phyloP scores from a whole-genome alignment of 805 yeast species.

The Kazachstania taianensis region DNA sequence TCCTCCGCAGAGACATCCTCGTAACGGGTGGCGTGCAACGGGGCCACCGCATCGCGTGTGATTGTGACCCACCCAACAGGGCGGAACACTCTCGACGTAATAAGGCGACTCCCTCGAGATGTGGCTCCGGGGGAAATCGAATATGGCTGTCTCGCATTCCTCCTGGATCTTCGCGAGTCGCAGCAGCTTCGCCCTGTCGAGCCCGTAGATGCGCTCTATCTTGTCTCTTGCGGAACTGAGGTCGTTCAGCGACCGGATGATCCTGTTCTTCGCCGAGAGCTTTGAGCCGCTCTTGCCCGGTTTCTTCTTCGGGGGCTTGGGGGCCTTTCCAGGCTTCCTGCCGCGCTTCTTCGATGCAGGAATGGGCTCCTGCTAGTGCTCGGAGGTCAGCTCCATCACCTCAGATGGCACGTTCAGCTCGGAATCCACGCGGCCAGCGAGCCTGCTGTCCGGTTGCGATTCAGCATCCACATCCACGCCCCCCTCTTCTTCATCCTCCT shows the following conservation, averaged over 20 bases:
- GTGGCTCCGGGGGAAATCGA: slow-evolving; percentile 32
- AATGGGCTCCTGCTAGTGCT: too few species aligned
- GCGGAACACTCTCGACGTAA: slow-evolving; percentile 14
- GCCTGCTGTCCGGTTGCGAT: too few species aligned
- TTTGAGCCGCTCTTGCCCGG: slow-evolving; percentile 6
- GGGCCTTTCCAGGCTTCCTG: background rate
- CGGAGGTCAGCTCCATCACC: too few species aligned
- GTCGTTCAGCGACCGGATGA: slow-evolving; percentile 24
- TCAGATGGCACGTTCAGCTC: slow-evolving; percentile 6
- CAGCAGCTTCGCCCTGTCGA: slow-evolving; percentile 35
- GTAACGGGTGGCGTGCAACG: slow-evolving; percentile 8
- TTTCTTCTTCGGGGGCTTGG: background rate
- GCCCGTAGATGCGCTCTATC: slow-evolving; percentile 39
- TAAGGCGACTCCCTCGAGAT: slow-evolving; percentile 19
- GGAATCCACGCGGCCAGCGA: slow-evolving; percentile 12
- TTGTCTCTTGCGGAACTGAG: slow-evolving; percentile 35
- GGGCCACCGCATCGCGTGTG: background rate
- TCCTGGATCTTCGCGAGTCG: slow-evolving; percentile 37
- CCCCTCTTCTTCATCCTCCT: slow-evolving; percentile 5
- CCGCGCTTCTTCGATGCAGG: too few species aligned
- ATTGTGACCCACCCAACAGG: slow-evolving; percentile 13
- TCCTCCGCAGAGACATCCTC: slow-evolving; percentile 16
- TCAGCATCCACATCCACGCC: slow-evolving; percentile 11
- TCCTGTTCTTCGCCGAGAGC: slow-evolving; percentile 13
- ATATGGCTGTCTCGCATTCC: slow-evolving; percentile 40